Evolutionary conservation across 2,329 filamentous ascomycete species (phyloP).

Genomic region (Alternaria longipes): DNA sequence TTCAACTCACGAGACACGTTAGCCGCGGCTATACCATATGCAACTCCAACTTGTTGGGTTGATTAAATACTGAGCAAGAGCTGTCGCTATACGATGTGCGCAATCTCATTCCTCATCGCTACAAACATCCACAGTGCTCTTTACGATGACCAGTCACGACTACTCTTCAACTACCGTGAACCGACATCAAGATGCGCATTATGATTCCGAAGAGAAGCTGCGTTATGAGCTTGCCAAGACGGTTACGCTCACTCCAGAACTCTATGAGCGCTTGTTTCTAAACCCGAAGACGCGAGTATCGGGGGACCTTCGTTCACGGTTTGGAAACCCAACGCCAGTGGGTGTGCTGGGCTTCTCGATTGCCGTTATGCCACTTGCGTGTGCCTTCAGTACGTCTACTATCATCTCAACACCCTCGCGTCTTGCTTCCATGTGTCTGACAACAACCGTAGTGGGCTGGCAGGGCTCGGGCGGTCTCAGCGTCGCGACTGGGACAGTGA

Average conservation of each 20-base stretch:
- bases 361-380: slow-evolving; percentile 19
- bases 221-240: slow-evolving; percentile 25
- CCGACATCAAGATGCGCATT: slow-evolving; percentile 13
- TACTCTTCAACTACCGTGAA: neutral
- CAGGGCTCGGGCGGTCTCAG: slow-evolving; percentile 22
- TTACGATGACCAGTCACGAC: neutral
- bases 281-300: slow-evolving; percentile 18
- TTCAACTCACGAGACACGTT: neutral
- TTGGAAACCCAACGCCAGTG: slow-evolving; percentile 26
- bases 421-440: neutral
- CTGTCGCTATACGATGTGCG: neutral
- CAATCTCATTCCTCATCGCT: neutral
- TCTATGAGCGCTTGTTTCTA: slow-evolving; percentile 27
- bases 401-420: neutral
- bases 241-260: slow-evolving; percentile 26
- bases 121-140: neutral
- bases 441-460: slow-evolving; percentile 22
- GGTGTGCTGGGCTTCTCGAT: slow-evolving; percentile 27
- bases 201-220: slow-evolving; percentile 25
- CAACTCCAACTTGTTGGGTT: neutral
- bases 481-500: slow-evolving; percentile 19
- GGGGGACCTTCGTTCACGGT: slow-evolving; percentile 18
- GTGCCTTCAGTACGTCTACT: slow-evolving; percentile 21
- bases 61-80: neutral
- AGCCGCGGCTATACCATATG: neutral